Base-by-base conservation (phyloP, 768 basidiomycete species). In the Galerina marginata region DNA sequence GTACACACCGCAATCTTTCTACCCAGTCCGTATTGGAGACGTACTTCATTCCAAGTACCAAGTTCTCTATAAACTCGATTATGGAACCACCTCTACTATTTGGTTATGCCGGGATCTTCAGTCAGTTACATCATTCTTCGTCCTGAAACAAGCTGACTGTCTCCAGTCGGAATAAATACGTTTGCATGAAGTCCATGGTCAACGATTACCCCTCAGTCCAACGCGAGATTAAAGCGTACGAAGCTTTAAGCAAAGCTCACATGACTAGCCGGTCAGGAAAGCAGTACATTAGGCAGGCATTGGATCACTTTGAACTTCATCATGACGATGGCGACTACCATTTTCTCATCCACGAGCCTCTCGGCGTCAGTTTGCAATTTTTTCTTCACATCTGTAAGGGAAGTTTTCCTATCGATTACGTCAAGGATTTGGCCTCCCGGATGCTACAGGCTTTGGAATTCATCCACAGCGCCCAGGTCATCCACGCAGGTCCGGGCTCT, bases 1-100 rank as follows among this genome's bases (percentile, higher is more conserved):
- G 59, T 74, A 70, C 55, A 42, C 16, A 6, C 46, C 62, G 9
- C 51, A 58, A 38, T 36, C 55, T 37, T 74, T 67, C 48, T 73
- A 74, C 40, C 73, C 73, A 6, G 68, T 74, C 7, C 67, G 63
- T 9, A 67, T 73, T 11, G 75, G 75, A 25, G 67, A 77, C 26
- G 57, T 71, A n/a, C 53, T 76, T 14, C 36, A 64, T 11, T 62
- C 63, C 9, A 67, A 64, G 10, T 76, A 76, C 56, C 68, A 71
- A 51, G 68, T 77, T 11, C 58, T 76, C 23, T 65, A 66, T 7
- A 77, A 77, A 61, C 57, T 77, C 1, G 75, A 73, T 4, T 74
- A 61, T 57, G 75, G 75, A 15, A 51, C 61, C 14, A 64, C 57
- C 20, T 60, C 62, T 10, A 73, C 72, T 25, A 66, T 61, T n/a